phyloP scores from a whole-genome alignment of 176 grass and related monocot genomes.

The Saccharum spontaneum region DNA sequence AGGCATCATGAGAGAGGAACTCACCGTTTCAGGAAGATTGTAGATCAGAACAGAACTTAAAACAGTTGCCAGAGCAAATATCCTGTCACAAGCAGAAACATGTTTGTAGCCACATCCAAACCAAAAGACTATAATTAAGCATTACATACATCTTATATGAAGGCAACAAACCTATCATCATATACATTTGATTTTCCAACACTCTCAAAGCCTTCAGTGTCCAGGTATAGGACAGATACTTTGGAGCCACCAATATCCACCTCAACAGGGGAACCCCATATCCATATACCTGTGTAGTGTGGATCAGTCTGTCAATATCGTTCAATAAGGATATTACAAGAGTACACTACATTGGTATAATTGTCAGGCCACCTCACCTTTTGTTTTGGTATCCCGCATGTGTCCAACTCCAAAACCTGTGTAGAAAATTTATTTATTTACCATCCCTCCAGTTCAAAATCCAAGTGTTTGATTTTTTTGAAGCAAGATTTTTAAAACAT shows the following conservation, averaged over 20 bases:
- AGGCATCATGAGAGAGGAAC: slow-evolving; percentile 10
- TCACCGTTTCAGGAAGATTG: slow-evolving; percentile 92
- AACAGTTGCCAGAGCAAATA: slow-evolving; percentile 92
- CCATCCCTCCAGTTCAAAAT: neutral
- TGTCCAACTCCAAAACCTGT: slow-evolving; percentile 96
- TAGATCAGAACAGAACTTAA: slow-evolving; percentile 95
- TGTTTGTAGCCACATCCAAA: neutral
- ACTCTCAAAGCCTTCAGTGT: slow-evolving; percentile 97
- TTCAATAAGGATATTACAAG: neutral
- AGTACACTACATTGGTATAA: neutral
- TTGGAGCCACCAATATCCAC: slow-evolving; percentile 71
- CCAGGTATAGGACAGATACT: slow-evolving; percentile 82
- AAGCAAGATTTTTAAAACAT: neutral
- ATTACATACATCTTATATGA: neutral
- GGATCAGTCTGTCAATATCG: neutral
- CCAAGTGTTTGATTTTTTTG: neutral
- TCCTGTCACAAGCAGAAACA: slow-evolving; percentile 44
- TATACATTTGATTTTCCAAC: slow-evolving; percentile 98
- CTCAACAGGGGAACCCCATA: slow-evolving; percentile 83
- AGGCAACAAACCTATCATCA: slow-evolving; percentile 81
- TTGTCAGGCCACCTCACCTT: slow-evolving; percentile 44
- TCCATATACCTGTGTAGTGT: slow-evolving; percentile 74
- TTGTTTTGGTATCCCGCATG: slow-evolving; percentile 97
- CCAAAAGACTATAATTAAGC: slow-evolving; percentile 10
- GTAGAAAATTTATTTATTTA: neutral